A percentile compares a stretch with the other conserved stretches of the same genome.
Evolutionary conservation across 2,329 filamentous ascomycete species (phyloP).

Genomic region (Colletotrichum euphorbiae): DNA sequence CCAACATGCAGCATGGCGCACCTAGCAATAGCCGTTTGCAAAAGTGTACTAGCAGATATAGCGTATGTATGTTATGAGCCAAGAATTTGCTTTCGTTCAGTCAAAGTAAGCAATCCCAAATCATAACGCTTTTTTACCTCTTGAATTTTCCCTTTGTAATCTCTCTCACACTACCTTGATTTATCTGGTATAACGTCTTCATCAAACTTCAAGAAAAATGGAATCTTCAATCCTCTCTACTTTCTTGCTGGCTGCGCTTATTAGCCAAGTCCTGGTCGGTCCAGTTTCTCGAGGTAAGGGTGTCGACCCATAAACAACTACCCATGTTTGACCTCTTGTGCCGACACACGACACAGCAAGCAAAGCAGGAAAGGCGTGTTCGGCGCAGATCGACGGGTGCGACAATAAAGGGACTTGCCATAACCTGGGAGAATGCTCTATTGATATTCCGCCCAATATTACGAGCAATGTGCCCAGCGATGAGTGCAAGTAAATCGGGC

Average conservation of each 20-base stretch:
- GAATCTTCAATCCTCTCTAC: background rate
- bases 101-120: no score
- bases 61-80: no score
- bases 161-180: no score
- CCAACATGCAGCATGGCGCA: no score
- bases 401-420: background rate
- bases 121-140: no score
- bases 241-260: background rate
- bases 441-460: background rate
- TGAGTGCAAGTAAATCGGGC: background rate
- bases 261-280: background rate
- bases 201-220: background rate
- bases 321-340: no score
- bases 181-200: no score
- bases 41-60: no score
- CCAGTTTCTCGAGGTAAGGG: background rate
- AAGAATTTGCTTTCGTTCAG: no score
- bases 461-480: background rate
- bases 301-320: no score
- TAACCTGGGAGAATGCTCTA: background rate
- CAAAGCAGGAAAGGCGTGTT: background rate
- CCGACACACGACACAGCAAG: background rate
- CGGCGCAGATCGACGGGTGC: background rate
- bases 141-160: no score
- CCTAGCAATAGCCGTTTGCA: no score